phyloP scores from a whole-genome alignment of 805 yeast species.

The Metschnikowia lochheadii region DNA sequence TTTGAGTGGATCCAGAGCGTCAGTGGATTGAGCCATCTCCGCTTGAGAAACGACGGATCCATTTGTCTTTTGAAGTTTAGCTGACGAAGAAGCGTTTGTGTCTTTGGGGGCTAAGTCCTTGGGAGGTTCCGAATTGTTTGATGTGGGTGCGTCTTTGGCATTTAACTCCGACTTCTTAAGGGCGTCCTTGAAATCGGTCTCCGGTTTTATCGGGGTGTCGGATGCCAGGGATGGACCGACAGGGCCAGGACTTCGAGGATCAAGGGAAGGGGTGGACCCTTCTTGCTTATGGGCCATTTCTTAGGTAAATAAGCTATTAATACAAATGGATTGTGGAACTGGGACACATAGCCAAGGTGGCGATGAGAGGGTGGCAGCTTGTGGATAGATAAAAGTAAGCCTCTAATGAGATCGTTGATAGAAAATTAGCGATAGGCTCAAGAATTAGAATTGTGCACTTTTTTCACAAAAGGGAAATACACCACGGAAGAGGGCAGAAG shows the following conservation, averaged over 20 bases:
- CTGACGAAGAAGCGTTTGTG: background rate
- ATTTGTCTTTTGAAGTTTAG: background rate
- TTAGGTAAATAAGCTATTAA: background rate
- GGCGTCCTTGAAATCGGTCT: background rate
- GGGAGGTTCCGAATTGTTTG: background rate
- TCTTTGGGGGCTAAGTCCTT: too few relatives aligned
- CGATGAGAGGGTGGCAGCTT: background rate
- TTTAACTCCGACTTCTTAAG: background rate
- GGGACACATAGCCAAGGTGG: slow-evolving; percentile 3
- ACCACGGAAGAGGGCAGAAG: background rate
- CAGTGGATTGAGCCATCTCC: background rate
- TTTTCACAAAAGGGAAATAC: background rate
- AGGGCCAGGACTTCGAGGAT: background rate
- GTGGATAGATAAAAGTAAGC: background rate
- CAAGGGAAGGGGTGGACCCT: background rate
- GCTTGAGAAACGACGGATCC: background rate
- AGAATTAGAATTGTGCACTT: background rate
- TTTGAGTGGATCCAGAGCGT: background rate
- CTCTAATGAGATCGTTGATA: background rate
- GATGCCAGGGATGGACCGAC: background rate
- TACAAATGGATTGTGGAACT: background rate
- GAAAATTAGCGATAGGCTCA: background rate
- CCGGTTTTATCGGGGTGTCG: background rate
- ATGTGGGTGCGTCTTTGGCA: background rate
- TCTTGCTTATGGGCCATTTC: slow-evolving; percentile 4